A percentile compares a stretch with the other conserved stretches of the same genome.
phyloP scores from a whole-genome alignment of 2,329 filamentous ascomycete species.

The Pseudopyrenochaeta lycopersici region DNA sequence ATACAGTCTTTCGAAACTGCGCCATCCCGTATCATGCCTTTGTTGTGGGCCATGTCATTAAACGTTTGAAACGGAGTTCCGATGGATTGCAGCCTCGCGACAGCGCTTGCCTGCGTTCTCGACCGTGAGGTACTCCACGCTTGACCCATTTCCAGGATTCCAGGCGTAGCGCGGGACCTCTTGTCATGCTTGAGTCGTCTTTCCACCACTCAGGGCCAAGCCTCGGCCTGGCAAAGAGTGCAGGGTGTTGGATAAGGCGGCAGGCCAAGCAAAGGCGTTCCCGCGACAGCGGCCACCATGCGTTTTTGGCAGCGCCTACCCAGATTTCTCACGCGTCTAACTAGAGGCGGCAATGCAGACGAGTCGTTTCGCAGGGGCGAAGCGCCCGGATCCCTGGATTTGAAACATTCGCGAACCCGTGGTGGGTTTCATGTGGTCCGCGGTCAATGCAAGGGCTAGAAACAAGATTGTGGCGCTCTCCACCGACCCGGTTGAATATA shows the following conservation, averaged over 20 bases:
- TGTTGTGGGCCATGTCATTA: constrained; percentile 45
- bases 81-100: constrained; percentile 25
- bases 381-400: constrained; percentile 42
- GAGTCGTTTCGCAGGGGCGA: constrained; percentile 32
- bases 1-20: constrained; percentile 20
- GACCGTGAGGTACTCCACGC: constrained; percentile 21
- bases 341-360: constrained; percentile 24
- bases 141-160: constrained; percentile 20
- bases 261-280: constrained; percentile 21
- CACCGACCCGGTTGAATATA: constrained; percentile 19
- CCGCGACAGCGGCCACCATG: constrained; percentile 36
- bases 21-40: constrained; percentile 19
- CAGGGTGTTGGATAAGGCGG: constrained; percentile 27
- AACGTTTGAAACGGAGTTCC: constrained; percentile 44
- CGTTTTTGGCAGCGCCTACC: constrained; percentile 17
- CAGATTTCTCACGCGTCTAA: constrained; percentile 18
- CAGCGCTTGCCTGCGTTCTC: constrained; percentile 28
- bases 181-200: constrained; percentile 30
- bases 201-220: constrained; percentile 37
- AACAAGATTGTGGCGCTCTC: constrained; percentile 20
- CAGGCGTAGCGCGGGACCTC: constrained; percentile 27
- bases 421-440: constrained; percentile 44
- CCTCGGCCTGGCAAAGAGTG: constrained; percentile 15
- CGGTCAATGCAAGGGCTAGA: constrained; percentile 29
- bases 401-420: constrained; percentile 41